Conservation (phyloP, 192 early-diverging fungal genomes). For the Chytriomyces sp. region DNA sequence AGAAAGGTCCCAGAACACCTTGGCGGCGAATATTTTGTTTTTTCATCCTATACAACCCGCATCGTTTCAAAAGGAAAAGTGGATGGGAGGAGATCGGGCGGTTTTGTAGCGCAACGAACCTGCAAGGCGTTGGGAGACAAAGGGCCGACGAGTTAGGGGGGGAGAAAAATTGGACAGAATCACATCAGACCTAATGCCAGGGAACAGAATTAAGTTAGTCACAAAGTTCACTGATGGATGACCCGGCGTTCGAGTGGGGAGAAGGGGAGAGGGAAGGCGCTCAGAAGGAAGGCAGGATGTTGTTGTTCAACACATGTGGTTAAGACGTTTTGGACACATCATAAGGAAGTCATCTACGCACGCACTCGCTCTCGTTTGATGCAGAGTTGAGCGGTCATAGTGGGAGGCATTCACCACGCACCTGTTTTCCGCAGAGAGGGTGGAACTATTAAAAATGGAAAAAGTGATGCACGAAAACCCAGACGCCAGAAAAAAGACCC, state of each 20-base stretch:
- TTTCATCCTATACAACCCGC: too few relatives aligned
- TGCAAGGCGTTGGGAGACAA: neutral
- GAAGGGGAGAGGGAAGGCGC: neutral
- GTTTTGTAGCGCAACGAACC: neutral
- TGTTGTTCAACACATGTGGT: conserved; percentile 9
- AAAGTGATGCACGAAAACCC: neutral
- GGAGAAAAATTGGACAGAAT: neutral
- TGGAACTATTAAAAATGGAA: neutral
- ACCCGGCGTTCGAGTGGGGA: too few relatives aligned
- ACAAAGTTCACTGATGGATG: too few relatives aligned
- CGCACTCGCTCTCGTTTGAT: neutral
- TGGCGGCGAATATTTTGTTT: neutral
- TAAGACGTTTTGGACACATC: conserved; percentile 23
- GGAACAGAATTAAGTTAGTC: too few relatives aligned
- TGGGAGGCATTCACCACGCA: neutral
- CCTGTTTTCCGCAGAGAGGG: neutral
- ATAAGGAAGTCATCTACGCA: conserved; percentile 3
- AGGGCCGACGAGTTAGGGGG: neutral
- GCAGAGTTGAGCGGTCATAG: neutral
- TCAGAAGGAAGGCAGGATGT: conserved; percentile 25
- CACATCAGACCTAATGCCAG: too few relatives aligned
- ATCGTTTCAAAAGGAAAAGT: too few relatives aligned
- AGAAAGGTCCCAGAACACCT: neutral
- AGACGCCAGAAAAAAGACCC: neutral
- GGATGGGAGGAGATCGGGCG: too few relatives aligned